Evolutionary conservation across 2,329 filamentous ascomycete genomes (phyloP).

Genomic region (Hansfordia pulvinata): DNA sequence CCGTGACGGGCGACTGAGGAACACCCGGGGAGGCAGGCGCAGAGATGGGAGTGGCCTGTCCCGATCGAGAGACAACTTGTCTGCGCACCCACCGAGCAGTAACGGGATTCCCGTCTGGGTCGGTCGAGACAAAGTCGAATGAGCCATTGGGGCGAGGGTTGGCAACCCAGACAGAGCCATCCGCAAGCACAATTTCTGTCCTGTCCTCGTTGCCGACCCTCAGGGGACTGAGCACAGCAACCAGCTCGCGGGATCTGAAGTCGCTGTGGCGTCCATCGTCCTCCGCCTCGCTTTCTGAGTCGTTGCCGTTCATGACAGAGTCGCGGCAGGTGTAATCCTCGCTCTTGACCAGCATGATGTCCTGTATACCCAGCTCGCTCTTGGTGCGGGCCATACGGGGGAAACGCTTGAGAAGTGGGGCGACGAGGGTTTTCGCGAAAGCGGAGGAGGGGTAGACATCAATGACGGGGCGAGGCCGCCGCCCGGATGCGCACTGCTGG

Average conservation of each 20-base stretch:
- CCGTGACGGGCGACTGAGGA: conserved; percentile 14
- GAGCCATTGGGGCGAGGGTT: conserved; percentile 38
- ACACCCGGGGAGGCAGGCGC: conserved; percentile 8
- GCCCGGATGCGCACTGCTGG: conserved; percentile 47
- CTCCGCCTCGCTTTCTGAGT: conserved; percentile 22
- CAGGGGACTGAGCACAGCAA: conserved; percentile 56
- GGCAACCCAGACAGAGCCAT: conserved; percentile 46
- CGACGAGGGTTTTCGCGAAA: conserved; percentile 40
- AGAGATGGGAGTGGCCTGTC: conserved; percentile 11
- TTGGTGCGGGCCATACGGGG: conserved; percentile 50
- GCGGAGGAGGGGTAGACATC: conserved; percentile 62
- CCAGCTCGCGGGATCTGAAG: conserved; percentile 31
- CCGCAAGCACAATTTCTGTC: conserved; percentile 52
- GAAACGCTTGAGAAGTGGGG: conserved; percentile 44
- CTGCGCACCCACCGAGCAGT: conserved; percentile 59
- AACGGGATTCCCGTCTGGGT: conserved; percentile 40
- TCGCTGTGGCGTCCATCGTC: no score
- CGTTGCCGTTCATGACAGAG: conserved; percentile 20
- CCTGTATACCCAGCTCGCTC: conserved; percentile 50
- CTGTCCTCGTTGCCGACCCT: conserved; percentile 39
- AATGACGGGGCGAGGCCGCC: conserved; percentile 52
- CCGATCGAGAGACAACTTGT: conserved; percentile 14
- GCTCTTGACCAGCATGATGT: conserved; percentile 58
- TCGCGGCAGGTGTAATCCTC: conserved; percentile 56
- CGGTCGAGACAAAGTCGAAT: conserved; percentile 51